Percentiles rank a stretch among this genome's conserved stretches.
phyloP scores from a whole-genome alignment of 1,139 yeast genomes.

The Oligophagozyma castellii region DNA sequence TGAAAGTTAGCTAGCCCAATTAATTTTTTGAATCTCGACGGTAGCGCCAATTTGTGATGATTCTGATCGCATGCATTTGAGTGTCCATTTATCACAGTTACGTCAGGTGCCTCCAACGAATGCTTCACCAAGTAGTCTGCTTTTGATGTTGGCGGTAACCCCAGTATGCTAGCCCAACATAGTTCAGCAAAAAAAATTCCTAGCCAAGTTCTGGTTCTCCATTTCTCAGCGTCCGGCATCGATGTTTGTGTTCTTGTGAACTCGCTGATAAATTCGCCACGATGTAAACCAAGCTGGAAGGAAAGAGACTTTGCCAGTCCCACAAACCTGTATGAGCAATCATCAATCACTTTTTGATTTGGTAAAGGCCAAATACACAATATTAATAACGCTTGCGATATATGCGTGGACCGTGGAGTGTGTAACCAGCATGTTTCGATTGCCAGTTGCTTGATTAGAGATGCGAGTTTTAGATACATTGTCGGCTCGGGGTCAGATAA shows the following conservation, averaged over 20 bases:
- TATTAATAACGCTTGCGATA: slow-evolving; percentile 75
- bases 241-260: slow-evolving; percentile 83
- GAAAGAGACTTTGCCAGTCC: slow-evolving; percentile 79
- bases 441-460: slow-evolving; percentile 73
- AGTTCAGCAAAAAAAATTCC: slow-evolving; percentile 81
- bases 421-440: slow-evolving; percentile 89
- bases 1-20: slow-evolving; percentile 71
- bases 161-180: slow-evolving; percentile 79
- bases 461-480: slow-evolving; percentile 60
- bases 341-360: slow-evolving; percentile 84
- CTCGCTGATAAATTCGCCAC: slow-evolving; percentile 85
- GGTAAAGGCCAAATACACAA: slow-evolving; percentile 89
- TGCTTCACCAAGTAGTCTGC: slow-evolving; percentile 75
- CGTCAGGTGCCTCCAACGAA: slow-evolving; percentile 20
- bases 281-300: slow-evolving; percentile 79
- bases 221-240: slow-evolving; percentile 79
- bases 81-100: slow-evolving; percentile 4
- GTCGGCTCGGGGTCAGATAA: slow-evolving; percentile 80
- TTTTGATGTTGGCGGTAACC: slow-evolving; percentile 76
- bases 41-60: slow-evolving; percentile 28
- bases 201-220: slow-evolving; percentile 92
- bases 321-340: slow-evolving; percentile 76
- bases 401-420: slow-evolving; percentile 88
- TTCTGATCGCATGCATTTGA: not conserved
- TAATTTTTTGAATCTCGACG: slow-evolving; percentile 58